Base-by-base conservation (phyloP, 192 early-diverging fungal genomes). In the Entophlyctis luteolus region DNA sequence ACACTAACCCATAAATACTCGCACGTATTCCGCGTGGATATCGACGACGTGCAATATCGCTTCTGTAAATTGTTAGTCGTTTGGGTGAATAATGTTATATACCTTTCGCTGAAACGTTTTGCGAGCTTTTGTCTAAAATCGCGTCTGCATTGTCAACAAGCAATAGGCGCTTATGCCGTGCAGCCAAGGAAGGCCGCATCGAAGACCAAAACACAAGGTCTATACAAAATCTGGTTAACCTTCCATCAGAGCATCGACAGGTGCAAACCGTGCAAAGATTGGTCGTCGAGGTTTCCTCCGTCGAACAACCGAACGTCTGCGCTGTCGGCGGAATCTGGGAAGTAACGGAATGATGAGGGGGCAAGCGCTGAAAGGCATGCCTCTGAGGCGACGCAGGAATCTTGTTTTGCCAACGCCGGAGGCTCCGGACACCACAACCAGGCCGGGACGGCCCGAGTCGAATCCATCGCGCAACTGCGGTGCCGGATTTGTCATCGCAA, bases 71-170 rank as follows among this genome's bases (percentile, higher is more conserved):
- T 45, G 42, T n/a, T n/a, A n/a, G n/a, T n/a, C n/a, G n/a, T n/a
- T n/a, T n/a, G n/a, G n/a, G n/a, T n/a, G n/a, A n/a, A n/a, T n/a
- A n/a, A n/a, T n/a, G n/a, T n/a, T n/a, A n/a, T n/a, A n/a, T n/a
- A n/a, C n/a, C n/a, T n/a, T n/a, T n/a, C n/a, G n/a, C n/a, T n/a
- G n/a, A n/a, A 52, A 8, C 8, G 49, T 5, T 52, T 8, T 23
- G 8, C 49, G 12, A 55, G 4, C 29, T 5, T 45, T 10, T 10
- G 42, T n/a, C 10, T 10, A 45, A 45, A 45, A 10, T 45, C 42
- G 42, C 16, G 47, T 63, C 36, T 5, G 60, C 60, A 32, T 63
- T 63, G 36, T 63, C 60, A 23, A 63, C 4, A 4, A 63, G 42
- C 25, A 63, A 49, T 5, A 49, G 6, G 16, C 47, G 60, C 14